phyloP scores from a whole-genome alignment of 441 rosid genomes.

The Gossypium aridum region DNA sequence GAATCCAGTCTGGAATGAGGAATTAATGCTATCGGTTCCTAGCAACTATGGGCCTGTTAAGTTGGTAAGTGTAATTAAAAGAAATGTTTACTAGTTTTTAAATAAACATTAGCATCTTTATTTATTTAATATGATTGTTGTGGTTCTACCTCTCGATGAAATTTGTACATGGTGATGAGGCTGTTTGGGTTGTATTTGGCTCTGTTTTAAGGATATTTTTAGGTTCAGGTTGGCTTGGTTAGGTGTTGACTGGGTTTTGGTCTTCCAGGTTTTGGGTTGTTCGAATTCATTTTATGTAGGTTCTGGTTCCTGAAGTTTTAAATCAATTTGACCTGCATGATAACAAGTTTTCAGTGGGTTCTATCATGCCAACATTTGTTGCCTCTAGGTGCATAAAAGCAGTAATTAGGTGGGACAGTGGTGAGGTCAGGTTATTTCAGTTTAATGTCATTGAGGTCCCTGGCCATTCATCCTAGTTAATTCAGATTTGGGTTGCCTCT shows the following conservation, averaged over 20 bases:
- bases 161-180: neutral
- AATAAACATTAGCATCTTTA: neutral
- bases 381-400: neutral
- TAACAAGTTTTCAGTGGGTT: neutral
- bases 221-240: neutral
- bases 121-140: neutral
- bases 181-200: neutral
- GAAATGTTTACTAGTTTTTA: neutral
- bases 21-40: slow-evolving; percentile 88
- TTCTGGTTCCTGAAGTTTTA: neutral
- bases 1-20: slow-evolving; percentile 93
- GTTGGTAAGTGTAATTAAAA: slow-evolving; percentile 42
- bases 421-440: neutral
- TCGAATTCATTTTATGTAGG: neutral
- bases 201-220: neutral
- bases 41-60: slow-evolving; percentile 63
- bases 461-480: neutral
- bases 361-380: neutral
- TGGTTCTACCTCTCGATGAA: neutral
- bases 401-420: neutral
- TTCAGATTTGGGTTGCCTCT: neutral
- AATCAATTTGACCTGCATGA: neutral
- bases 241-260: neutral
- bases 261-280: neutral
- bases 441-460: neutral